Percentiles rank a stretch among this genome's conserved stretches.
Evolutionary conservation across 1,139 yeast species (phyloP).

Genomic region (Yueomyces sp.): DNA sequence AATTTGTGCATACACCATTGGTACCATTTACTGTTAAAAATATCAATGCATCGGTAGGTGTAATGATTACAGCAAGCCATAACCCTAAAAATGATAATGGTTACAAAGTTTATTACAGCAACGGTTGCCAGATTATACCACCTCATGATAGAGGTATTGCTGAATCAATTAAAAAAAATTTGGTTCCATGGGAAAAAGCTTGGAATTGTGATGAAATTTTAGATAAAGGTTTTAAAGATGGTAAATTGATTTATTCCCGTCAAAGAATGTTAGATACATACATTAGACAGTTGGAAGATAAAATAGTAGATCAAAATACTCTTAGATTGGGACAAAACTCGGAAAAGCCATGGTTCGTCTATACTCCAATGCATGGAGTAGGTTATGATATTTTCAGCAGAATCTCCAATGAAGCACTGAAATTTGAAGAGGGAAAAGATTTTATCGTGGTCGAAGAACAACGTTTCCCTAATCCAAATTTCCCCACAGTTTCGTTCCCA

Average conservation of each 20-base stretch:
- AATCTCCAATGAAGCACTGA: conserved; percentile 17
- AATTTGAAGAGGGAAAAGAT: conserved; percentile 20
- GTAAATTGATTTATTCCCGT: conserved; percentile 21
- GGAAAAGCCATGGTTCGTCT: conserved; percentile 39
- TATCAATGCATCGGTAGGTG: conserved; percentile 60
- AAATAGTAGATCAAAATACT: conserved; percentile 5
- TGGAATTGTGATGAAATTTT: conserved; percentile 39
- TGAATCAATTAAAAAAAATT: conserved; percentile 41
- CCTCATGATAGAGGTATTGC: conserved; percentile 80
- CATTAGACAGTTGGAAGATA: conserved; percentile 5
- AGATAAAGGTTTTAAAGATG: conserved; percentile 10
- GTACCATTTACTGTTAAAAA: conserved; percentile 79
- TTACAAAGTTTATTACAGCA: conserved; percentile 83
- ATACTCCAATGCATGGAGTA: conserved; percentile 94
- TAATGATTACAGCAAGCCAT: conserved; percentile 95
- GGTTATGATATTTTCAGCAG: conserved; percentile 40
- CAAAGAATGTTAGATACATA: conserved; percentile 23
- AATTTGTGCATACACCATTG: conserved; percentile 69
- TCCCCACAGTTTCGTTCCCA: conserved; percentile 79
- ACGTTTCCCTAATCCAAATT: conserved; percentile 64
- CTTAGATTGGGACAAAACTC: conserved; percentile 3
- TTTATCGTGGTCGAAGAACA: conserved; percentile 40
- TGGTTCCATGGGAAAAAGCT: conserved; percentile 42
- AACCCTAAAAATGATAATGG: conserved; percentile 93
- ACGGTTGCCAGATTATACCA: conserved; percentile 93